These are phyloP conservation scores for Penicillium sp. DNA, from an alignment of 2,329 filamentous ascomycete genomes.

Conservation along the genomic window DNA sequence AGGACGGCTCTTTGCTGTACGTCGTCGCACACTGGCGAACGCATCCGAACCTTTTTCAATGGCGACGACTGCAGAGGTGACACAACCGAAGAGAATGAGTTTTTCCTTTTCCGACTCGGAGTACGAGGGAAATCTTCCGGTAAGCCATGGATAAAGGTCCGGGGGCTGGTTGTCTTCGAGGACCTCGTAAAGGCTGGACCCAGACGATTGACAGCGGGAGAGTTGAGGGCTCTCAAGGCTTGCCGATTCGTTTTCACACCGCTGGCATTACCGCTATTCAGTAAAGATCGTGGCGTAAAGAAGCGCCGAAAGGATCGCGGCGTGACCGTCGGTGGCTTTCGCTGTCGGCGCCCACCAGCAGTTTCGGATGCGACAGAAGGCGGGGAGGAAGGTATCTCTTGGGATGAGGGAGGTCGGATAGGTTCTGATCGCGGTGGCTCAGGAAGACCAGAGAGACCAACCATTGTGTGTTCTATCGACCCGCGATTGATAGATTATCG, in stretches of 20 bases:
- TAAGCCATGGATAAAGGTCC: conserved; percentile 21
- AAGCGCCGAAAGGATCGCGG: conserved; percentile 48
- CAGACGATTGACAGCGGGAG: conserved; percentile 38
- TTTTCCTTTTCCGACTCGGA: conserved; percentile 42
- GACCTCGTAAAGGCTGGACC: conserved; percentile 39
- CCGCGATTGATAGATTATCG: conserved; percentile 16
- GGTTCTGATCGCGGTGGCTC: conserved; percentile 33
- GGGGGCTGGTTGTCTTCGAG: conserved; percentile 27
- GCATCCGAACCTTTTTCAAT: conserved; percentile 37
- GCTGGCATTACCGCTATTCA: conserved; percentile 30
- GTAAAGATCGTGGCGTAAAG: conserved; percentile 45
- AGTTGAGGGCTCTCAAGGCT: conserved; percentile 40
- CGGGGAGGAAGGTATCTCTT: conserved; percentile 39
- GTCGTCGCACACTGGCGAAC: conserved; percentile 28
- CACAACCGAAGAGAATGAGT: conserved; percentile 40
- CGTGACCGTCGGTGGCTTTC: conserved; percentile 45
- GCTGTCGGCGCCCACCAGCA: conserved; percentile 33
- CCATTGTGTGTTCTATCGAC: conserved; percentile 26
- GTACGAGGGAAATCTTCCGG: conserved; percentile 30
- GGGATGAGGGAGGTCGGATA: conserved; percentile 24
- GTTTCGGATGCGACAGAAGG: conserved; percentile 37
- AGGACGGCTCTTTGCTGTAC: conserved; percentile 23
- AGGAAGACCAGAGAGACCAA: conserved; percentile 26
- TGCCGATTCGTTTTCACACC: conserved; percentile 39
- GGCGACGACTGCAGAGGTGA: conserved; percentile 48